These are phyloP conservation scores for Hyaloscypha variabilis DNA, from an alignment of 495 filamentous ascomycete species.

Conservation along the genomic window DNA sequence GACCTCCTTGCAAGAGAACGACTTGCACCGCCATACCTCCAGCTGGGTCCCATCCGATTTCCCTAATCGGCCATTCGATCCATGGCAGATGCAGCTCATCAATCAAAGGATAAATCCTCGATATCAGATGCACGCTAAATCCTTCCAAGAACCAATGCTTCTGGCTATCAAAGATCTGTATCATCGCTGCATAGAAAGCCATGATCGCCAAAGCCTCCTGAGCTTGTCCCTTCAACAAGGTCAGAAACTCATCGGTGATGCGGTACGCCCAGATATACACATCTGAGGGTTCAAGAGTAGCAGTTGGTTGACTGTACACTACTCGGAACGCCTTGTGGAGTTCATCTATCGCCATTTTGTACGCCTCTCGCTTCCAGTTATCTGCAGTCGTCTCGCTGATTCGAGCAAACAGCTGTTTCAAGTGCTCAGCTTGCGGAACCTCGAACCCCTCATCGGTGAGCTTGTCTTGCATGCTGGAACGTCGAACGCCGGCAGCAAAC, in stretches of 20 bases:
- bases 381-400: neutral
- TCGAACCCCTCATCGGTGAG: neutral
- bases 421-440: neutral
- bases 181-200: conserved; percentile 42
- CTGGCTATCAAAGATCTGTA: conserved; percentile 35
- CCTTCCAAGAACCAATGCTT: conserved; percentile 42
- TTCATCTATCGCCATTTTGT: conserved; percentile 9
- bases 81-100: conserved; percentile 39
- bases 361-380: conserved; percentile 10
- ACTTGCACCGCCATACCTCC: neutral
- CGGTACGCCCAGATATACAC: conserved; percentile 43
- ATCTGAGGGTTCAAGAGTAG: conserved; percentile 30
- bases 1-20: neutral
- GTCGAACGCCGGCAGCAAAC: conserved; percentile 30
- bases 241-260: conserved; percentile 34
- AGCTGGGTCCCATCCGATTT: conserved; percentile 38
- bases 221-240: conserved; percentile 34
- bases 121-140: conserved; percentile 40
- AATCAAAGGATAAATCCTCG: conserved; percentile 38
- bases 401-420: neutral
- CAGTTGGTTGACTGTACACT: neutral
- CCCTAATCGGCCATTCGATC: conserved; percentile 45
- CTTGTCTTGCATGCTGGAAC: conserved; percentile 7
- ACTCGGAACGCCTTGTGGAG: conserved; percentile 3
- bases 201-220: conserved; percentile 43